A percentile compares a stretch with the other conserved stretches of the same genome.
Evolutionary conservation across 2,329 filamentous ascomycete species (phyloP).

Genomic region (Exophiala lecanii-corni): DNA sequence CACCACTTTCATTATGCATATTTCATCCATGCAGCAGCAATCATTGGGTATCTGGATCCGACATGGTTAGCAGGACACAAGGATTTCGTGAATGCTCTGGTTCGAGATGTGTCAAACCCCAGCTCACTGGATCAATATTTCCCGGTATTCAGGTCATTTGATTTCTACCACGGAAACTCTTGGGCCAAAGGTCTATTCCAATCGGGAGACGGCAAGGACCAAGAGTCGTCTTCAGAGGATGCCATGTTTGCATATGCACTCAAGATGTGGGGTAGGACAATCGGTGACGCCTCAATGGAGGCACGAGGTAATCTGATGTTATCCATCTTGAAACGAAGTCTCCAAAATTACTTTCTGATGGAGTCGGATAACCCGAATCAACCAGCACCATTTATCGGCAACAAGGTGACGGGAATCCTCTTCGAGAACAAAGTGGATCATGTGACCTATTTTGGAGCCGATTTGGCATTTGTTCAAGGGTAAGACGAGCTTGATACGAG

Average conservation of each 20-base stretch:
- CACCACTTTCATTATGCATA: slow-evolving; percentile 70
- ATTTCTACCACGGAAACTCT: slow-evolving; percentile 92
- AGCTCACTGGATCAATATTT: slow-evolving; percentile 66
- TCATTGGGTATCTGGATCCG: slow-evolving; percentile 74
- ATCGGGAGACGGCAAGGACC: slow-evolving; percentile 51
- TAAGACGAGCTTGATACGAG: slow-evolving; percentile 26
- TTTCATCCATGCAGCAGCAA: slow-evolving; percentile 78
- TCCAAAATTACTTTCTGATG: slow-evolving; percentile 81
- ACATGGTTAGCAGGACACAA: slow-evolving; percentile 69
- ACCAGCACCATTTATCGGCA: slow-evolving; percentile 71
- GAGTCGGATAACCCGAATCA: slow-evolving; percentile 63
- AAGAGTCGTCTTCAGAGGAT: slow-evolving; percentile 86
- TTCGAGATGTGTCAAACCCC: slow-evolving; percentile 80
- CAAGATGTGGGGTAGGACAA: slow-evolving; percentile 87
- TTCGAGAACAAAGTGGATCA: slow-evolving; percentile 97
- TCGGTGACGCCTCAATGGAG: slow-evolving; percentile 73
- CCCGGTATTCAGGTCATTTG: slow-evolving; percentile 77
- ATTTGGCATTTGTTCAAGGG: slow-evolving; percentile 66
- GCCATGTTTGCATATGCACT: slow-evolving; percentile 79
- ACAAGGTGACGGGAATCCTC: slow-evolving; percentile 65
- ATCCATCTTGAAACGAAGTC: slow-evolving; percentile 66
- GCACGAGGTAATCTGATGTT: slow-evolving; percentile 81
- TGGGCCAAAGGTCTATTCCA: slow-evolving; percentile 67
- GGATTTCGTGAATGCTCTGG: slow-evolving; percentile 75
- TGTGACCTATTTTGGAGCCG: slow-evolving; percentile 78